A percentile compares a stretch with the other conserved stretches of the same genome.
These are phyloP conservation scores for Azolla pinnata DNA, from an alignment of 75 land plant species.

Conservation along the genomic window DNA sequence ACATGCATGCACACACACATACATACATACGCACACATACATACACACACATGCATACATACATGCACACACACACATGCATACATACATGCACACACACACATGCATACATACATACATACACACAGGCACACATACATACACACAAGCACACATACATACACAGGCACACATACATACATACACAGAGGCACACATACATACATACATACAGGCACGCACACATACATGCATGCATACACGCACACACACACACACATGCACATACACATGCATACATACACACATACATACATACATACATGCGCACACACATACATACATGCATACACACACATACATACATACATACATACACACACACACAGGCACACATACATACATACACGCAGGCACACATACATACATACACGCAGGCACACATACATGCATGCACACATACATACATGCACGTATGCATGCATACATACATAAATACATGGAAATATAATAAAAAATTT, in stretches of 20 bases:
- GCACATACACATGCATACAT: neutral
- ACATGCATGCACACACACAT: conserved; percentile 1
- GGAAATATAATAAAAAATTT: too few species aligned
- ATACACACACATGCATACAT: conserved; percentile 1
- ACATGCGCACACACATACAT: neutral
- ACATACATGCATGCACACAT: too few species aligned
- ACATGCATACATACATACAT: neutral
- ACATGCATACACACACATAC: too few species aligned
- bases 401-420: too few species aligned
- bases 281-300: neutral
- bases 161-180: neutral
- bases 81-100: neutral
- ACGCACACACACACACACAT: neutral
- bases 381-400: too few species aligned
- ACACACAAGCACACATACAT: neutral
- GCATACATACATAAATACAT: too few species aligned
- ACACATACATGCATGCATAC: neutral
- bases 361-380: too few species aligned
- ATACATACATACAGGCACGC: neutral
- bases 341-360: too few species aligned
- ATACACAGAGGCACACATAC: neutral
- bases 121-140: neutral
- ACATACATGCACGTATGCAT: too few species aligned
- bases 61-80: neutral
- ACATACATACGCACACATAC: neutral